Conservation (phyloP, 257 asterid genomes). For the Coffea canephora region DNA sequence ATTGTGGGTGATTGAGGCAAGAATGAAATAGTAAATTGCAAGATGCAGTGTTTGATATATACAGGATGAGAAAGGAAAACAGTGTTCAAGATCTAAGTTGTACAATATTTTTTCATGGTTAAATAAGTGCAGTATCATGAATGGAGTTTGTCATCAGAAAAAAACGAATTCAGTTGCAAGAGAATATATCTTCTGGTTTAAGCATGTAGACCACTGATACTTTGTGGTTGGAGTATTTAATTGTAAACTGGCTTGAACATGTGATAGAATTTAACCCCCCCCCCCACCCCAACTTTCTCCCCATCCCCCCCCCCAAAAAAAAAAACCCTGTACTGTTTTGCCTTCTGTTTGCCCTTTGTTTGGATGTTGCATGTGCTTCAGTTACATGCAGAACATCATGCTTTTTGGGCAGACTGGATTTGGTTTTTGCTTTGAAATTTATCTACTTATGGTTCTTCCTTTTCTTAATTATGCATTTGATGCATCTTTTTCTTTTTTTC, state of each 20-base stretch:
- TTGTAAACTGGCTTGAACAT: neutral
- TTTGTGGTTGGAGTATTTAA: neutral
- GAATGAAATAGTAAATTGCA: neutral
- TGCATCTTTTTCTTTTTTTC: too few relatives aligned
- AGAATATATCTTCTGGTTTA: neutral
- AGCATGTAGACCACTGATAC: slow-evolving; percentile 1
- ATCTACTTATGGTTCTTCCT: neutral
- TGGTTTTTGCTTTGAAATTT: neutral
- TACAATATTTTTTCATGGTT: neutral
- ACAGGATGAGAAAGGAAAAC: neutral
- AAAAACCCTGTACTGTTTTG: neutral
- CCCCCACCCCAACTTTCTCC: too few relatives aligned
- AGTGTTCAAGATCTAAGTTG: too few relatives aligned
- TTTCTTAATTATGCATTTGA: neutral
- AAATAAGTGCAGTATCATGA: neutral
- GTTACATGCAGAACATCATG: neutral
- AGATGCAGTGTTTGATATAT: neutral
- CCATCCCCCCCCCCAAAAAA: too few relatives aligned
- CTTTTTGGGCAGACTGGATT: neutral
- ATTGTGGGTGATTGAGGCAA: neutral
- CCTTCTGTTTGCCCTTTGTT: neutral
- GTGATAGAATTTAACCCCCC: neutral
- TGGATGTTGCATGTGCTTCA: neutral
- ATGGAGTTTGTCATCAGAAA: neutral
- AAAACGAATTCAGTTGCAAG: neutral